phyloP scores from a whole-genome alignment of 805 yeast genomes.

The Myxozyma melibiosi region DNA sequence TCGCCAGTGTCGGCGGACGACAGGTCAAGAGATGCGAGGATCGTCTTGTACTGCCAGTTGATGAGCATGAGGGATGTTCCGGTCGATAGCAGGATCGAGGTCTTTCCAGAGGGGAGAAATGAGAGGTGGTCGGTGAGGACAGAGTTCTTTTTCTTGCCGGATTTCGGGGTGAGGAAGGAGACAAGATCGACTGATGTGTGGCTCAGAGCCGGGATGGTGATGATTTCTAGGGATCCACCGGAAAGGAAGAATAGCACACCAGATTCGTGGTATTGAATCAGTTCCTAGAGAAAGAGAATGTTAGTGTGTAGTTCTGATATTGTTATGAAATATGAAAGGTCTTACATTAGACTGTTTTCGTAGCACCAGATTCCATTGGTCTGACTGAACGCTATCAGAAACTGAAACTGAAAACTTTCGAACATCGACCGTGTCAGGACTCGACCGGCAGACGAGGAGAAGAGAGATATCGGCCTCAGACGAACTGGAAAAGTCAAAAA shows the following conservation, averaged over 20 bases:
- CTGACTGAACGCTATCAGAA: neutral
- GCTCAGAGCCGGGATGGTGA: conserved; percentile 19
- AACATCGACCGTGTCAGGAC: conserved; percentile 8
- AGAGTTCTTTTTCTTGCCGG: neutral
- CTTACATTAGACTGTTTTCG: conserved; percentile 11
- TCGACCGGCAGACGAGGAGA: conserved; percentile 5
- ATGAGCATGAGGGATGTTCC: conserved; percentile 17
- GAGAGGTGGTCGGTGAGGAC: conserved; percentile 5
- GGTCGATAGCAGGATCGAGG: conserved; percentile 20
- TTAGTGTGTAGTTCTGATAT: no score
- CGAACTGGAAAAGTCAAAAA: neutral
- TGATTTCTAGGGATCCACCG: conserved; percentile 8
- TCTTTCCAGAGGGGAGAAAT: conserved; percentile 21
- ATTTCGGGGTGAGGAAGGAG: neutral
- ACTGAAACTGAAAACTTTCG: conserved; percentile 8
- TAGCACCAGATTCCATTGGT: conserved; percentile 8
- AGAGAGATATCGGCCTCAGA: neutral
- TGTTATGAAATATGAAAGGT: neutral
- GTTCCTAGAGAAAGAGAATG: conserved; percentile 3
- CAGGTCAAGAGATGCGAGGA: conserved; percentile 16
- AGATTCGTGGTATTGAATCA: conserved; percentile 24
- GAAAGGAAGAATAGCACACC: conserved; percentile 21
- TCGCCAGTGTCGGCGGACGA: conserved; percentile 1
- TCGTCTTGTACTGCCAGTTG: conserved; percentile 26
- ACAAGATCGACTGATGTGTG: conserved; percentile 15